Conservation (phyloP, 75 land plant species). For the Selaginella moellendorffii region DNA sequence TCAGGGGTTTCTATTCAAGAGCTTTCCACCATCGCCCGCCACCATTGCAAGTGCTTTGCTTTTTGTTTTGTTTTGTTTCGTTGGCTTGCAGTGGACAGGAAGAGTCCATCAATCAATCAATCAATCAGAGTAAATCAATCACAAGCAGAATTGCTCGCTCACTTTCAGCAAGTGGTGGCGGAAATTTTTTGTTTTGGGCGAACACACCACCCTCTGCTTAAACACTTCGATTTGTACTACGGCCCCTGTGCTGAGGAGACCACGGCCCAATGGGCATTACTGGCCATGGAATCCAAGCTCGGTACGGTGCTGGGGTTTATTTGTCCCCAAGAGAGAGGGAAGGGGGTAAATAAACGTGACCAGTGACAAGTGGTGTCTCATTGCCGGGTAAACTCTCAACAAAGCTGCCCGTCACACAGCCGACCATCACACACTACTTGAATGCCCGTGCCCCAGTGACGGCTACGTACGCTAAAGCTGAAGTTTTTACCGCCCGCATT, state of each 20-base stretch:
- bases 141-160: too few species aligned
- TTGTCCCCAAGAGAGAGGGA: not conserved
- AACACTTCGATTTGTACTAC: too few species aligned
- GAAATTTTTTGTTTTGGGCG: too few species aligned
- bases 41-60: too few species aligned
- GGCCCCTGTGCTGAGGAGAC: not conserved
- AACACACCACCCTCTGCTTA: too few species aligned
- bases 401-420: not conserved
- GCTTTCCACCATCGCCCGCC: too few species aligned
- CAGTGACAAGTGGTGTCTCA: not conserved
- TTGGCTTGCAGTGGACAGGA: too few species aligned
- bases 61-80: too few species aligned
- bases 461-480: not conserved
- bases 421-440: not conserved
- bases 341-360: not conserved
- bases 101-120: too few species aligned
- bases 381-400: not conserved
- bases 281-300: not conserved
- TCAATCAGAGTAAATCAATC: too few species aligned
- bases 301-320: not conserved
- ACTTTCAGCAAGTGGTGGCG: too few species aligned
- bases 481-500: not conserved
- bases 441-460: not conserved
- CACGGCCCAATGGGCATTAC: not conserved
- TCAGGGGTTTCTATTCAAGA: too few species aligned